phyloP scores from a whole-genome alignment of 164 flowering plant species.

The Dillenia suffruticosa region DNA sequence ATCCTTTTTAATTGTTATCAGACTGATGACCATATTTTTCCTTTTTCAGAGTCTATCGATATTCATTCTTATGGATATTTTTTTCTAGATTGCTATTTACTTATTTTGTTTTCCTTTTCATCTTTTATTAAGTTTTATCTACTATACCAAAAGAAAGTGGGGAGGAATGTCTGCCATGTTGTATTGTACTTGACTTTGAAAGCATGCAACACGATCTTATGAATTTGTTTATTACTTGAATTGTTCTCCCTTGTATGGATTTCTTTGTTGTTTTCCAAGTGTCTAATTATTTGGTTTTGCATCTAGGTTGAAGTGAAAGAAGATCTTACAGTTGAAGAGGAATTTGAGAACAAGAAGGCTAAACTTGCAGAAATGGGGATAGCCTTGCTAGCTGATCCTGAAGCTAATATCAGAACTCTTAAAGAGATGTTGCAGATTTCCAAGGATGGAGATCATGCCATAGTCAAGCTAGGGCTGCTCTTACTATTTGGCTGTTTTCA shows the following conservation, averaged over 20 bases:
- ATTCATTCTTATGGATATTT: neutral
- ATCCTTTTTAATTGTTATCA: too few species aligned
- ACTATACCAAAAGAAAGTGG: too few species aligned
- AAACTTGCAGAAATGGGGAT: conserved; percentile 88
- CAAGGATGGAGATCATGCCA: conserved; percentile 53
- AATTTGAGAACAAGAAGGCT: conserved; percentile 47
- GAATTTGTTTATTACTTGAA: neutral
- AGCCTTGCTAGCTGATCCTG: conserved; percentile 78
- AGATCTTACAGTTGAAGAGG: conserved; percentile 79
- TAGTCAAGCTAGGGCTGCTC: conserved; percentile 65
- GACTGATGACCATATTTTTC: neutral
- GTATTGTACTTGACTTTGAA: too few species aligned
- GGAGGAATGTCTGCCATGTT: too few species aligned
- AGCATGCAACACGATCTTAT: too few species aligned
- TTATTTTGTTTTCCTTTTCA: too few species aligned
- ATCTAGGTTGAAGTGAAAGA: conserved; percentile 80
- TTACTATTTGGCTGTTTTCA: conserved; percentile 85
- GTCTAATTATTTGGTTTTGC: neutral
- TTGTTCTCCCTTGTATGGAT: neutral
- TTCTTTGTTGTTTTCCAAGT: neutral
- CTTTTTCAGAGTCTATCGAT: neutral
- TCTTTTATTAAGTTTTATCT: too few species aligned
- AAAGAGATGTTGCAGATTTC: conserved; percentile 69
- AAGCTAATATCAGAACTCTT: conserved; percentile 65
- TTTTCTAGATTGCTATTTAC: too few species aligned